Evolutionary conservation across 768 basidiomycete species (phyloP).

Genomic region (Nidula microcarpa): DNA sequence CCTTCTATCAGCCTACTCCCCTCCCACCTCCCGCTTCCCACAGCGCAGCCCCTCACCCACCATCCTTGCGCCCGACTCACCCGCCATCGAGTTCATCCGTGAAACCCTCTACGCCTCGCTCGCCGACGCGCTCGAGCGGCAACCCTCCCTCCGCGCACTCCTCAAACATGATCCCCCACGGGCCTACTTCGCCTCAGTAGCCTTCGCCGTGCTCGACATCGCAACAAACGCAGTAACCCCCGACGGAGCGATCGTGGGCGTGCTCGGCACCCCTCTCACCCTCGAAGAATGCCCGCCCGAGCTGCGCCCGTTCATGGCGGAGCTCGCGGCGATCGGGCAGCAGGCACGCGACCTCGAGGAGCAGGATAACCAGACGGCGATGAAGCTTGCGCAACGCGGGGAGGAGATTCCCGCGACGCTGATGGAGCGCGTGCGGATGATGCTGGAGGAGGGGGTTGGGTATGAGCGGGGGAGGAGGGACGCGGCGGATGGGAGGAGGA

Average conservation of each 20-base stretch:
- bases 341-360: slow-evolving; percentile 45
- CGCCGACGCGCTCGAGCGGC: slow-evolving; percentile 61
- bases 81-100: slow-evolving; percentile 75
- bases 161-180: slow-evolving; percentile 63
- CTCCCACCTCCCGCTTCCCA: slow-evolving; percentile 9
- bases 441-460: slow-evolving; percentile 61
- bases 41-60: slow-evolving; percentile 22
- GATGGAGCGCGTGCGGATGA: slow-evolving; percentile 54
- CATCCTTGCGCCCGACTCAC: slow-evolving; percentile 45
- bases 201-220: slow-evolving; percentile 69
- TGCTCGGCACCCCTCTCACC: slow-evolving; percentile 55
- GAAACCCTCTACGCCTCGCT: slow-evolving; percentile 85
- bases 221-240: slow-evolving; percentile 46
- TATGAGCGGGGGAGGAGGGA: slow-evolving; percentile 25
- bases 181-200: slow-evolving; percentile 78
- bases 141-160: slow-evolving; percentile 48
- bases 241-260: slow-evolving; percentile 51
- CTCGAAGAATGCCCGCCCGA: slow-evolving; percentile 57
- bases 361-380: slow-evolving; percentile 52
- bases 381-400: slow-evolving; percentile 32
- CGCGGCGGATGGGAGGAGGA: slow-evolving; percentile 37
- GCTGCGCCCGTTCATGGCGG: slow-evolving; percentile 68
- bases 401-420: slow-evolving; percentile 35
- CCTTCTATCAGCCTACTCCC: slow-evolving; percentile 6
- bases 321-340: slow-evolving; percentile 53